A percentile compares a stretch with the other conserved stretches of the same genome.
phyloP scores from a whole-genome alignment of 352 stramenopile species.

The Aphanomyces astaci region DNA sequence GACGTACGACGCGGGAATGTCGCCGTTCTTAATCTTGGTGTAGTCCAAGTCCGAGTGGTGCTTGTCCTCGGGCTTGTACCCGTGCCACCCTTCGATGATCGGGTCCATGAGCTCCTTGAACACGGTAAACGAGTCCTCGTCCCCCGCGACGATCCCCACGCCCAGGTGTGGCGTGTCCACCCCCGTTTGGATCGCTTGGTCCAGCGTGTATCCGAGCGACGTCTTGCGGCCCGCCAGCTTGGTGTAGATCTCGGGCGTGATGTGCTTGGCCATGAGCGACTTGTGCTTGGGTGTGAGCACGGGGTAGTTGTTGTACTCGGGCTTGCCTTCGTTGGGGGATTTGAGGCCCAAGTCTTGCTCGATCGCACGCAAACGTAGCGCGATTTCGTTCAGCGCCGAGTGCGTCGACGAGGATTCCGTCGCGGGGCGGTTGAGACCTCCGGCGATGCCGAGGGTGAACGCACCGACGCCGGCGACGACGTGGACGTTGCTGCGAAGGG shows the following conservation, averaged over 20 bases:
- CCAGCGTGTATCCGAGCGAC: conserved; percentile 61
- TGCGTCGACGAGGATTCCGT: conserved; percentile 50
- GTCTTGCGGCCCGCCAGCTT: conserved; percentile 58
- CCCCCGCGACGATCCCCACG: conserved; percentile 46
- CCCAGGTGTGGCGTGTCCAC: conserved; percentile 72
- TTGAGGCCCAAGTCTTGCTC: conserved; percentile 53
- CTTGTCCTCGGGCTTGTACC: conserved; percentile 47
- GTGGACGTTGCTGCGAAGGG: conserved; percentile 34
- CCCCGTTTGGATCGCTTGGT: conserved; percentile 65
- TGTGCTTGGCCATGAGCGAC: conserved; percentile 62
- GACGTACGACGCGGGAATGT: conserved; percentile 64
- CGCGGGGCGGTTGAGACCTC: conserved; percentile 34
- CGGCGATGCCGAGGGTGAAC: conserved; percentile 47
- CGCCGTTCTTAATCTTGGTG: conserved; percentile 50
- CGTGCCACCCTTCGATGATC: conserved; percentile 63
- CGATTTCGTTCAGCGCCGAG: conserved; percentile 57
- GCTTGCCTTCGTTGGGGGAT: conserved; percentile 13
- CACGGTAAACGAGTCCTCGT: conserved; percentile 62
- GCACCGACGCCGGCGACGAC: conserved; percentile 46
- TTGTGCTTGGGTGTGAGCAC: conserved; percentile 58
- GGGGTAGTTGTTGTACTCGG: conserved; percentile 23
- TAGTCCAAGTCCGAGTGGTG: conserved; percentile 71
- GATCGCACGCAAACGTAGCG: conserved; percentile 49
- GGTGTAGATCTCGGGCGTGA: conserved; percentile 59
- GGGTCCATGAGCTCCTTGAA: conserved; percentile 72